Evolutionary conservation across 2,329 filamentous ascomycete genomes (phyloP).

Genomic region (Ophiostoma populinum): DNA sequence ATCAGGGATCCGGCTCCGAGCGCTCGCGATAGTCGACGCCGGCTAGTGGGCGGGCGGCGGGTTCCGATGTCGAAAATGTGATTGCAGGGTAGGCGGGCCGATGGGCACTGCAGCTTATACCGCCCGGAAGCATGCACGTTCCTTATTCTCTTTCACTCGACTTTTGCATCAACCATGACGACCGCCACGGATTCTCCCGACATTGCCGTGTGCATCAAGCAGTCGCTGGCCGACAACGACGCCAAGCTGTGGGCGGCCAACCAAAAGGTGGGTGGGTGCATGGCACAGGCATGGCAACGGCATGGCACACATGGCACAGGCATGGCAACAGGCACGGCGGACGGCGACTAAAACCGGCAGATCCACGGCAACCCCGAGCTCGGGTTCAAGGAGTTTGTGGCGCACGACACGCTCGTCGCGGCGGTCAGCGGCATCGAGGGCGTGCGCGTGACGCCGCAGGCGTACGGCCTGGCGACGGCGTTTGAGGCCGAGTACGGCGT

Average conservation of each 20-base stretch:
- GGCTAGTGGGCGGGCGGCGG: too few species aligned
- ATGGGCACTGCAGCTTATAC: too few species aligned
- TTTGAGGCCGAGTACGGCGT: slow-evolving; percentile 22
- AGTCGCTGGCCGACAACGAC: slow-evolving; percentile 3
- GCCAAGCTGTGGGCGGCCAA: slow-evolving; percentile 5
- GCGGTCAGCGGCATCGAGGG: slow-evolving; percentile 24
- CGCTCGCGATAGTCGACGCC: too few species aligned
- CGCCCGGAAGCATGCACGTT: too few species aligned
- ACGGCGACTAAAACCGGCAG: too few species aligned
- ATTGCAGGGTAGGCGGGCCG: too few species aligned
- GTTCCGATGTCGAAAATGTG: too few species aligned
- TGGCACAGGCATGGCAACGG: too few species aligned
- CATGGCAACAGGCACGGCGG: too few species aligned
- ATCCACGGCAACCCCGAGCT: slow-evolving; percentile 28
- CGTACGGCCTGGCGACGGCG: slow-evolving; percentile 31
- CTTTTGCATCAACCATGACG: slow-evolving; percentile 1
- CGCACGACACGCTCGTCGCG: slow-evolving; percentile 29
- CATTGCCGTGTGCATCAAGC: neutral
- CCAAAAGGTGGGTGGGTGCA: slow-evolving; percentile 7
- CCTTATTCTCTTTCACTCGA: neutral
- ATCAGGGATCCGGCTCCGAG: too few species aligned
- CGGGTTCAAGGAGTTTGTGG: slow-evolving; percentile 29
- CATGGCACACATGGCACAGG: too few species aligned
- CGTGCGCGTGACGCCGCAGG: slow-evolving; percentile 26
- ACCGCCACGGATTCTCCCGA: neutral